These are phyloP conservation scores for Tulasnella sp. DNA, from an alignment of 768 basidiomycete genomes.

Conservation along the genomic window DNA sequence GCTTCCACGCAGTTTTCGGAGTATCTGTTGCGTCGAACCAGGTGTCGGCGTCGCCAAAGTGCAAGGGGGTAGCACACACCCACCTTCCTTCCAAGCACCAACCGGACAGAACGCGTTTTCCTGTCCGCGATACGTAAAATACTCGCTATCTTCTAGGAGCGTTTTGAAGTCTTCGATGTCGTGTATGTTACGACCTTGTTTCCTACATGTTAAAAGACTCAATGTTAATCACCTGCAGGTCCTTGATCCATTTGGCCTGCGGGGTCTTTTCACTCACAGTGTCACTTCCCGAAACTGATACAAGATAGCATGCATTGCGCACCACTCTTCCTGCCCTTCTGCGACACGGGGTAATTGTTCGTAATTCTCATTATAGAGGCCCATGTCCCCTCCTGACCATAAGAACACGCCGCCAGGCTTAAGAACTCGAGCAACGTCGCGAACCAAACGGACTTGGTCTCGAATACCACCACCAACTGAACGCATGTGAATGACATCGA, in stretches of 20 bases:
- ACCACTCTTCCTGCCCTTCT: conserved; percentile 23
- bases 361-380: background rate
- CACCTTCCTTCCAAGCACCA: background rate
- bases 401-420: conserved; percentile 14
- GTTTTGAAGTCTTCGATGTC: background rate
- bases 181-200: background rate
- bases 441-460: conserved; percentile 14
- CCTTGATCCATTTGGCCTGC: no score
- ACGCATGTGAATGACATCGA: conserved; percentile 20
- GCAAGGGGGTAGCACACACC: background rate
- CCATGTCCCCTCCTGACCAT: background rate
- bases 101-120: background rate
- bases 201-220: background rate
- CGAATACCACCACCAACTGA: background rate
- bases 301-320: conserved; percentile 8
- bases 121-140: background rate
- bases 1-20: background rate
- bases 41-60: background rate
- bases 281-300: background rate
- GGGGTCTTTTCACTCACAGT: background rate
- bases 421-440: conserved; percentile 17
- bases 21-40: background rate
- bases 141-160: background rate
- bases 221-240: no score
- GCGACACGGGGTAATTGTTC: background rate